These are phyloP conservation scores for Aspergillus thermomutatus DNA, from an alignment of 2,329 filamentous ascomycete genomes.

Conservation along the genomic window DNA sequence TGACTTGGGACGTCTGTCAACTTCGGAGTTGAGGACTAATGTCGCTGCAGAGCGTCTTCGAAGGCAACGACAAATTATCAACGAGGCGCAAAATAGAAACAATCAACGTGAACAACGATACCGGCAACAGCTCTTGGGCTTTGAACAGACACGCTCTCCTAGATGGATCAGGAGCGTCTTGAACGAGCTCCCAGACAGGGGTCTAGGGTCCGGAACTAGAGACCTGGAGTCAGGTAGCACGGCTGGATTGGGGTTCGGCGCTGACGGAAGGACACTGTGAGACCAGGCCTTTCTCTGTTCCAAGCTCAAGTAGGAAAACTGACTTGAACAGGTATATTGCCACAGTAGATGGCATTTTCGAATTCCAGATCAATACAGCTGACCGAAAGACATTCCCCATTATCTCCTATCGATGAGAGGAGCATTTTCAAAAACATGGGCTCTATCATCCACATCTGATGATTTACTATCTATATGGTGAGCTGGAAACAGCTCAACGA, in stretches of 20 bases:
- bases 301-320: constrained; percentile 4
- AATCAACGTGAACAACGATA: constrained; percentile 32
- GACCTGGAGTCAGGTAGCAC: constrained; percentile 41
- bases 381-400: constrained; percentile 48
- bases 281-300: constrained; percentile 15
- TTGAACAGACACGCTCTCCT: constrained; percentile 35
- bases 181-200: constrained; percentile 34
- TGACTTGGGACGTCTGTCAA: constrained; percentile 26
- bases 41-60: constrained; percentile 39
- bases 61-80: constrained; percentile 34
- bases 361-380: constrained; percentile 45
- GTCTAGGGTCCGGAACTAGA: constrained; percentile 25
- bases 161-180: constrained; percentile 38
- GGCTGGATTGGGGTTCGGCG: constrained; percentile 47
- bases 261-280: constrained; percentile 46
- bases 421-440: not conserved
- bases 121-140: constrained; percentile 30
- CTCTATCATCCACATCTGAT: too few species aligned
- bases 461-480: not conserved
- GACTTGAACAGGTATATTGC: constrained; percentile 41
- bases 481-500: not conserved
- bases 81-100: constrained; percentile 31
- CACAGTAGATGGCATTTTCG: constrained; percentile 48
- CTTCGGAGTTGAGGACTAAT: constrained; percentile 35
- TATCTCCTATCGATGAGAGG: constrained; percentile 38